Conservation (phyloP, 2,329 filamentous ascomycete species). For the Myotisia sp. region DNA sequence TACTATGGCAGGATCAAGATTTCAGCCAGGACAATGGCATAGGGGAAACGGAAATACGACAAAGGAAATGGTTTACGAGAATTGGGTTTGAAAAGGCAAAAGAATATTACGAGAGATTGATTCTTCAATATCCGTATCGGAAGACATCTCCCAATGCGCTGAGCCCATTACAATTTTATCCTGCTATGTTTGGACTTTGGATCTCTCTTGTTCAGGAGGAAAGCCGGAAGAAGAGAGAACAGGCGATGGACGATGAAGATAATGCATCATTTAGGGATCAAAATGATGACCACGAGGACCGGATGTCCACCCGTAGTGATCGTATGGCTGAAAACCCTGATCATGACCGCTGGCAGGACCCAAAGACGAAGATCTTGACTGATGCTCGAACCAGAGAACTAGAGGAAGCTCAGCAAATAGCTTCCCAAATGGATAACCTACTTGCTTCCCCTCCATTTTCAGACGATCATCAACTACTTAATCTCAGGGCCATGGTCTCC, state of each 20-base stretch:
- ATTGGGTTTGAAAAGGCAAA: conserved; percentile 44
- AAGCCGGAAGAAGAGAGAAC: conserved; percentile 34
- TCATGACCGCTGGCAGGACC: too few species aligned
- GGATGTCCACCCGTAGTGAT: conserved; percentile 14
- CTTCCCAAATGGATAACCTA: conserved; percentile 54
- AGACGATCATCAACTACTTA: conserved; percentile 50
- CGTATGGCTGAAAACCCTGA: background rate
- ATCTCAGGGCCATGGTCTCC: conserved; percentile 58
- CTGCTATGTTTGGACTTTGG: conserved; percentile 66
- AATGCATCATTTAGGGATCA: conserved; percentile 15
- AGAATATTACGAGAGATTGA: conserved; percentile 63
- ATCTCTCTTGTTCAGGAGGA: conserved; percentile 58
- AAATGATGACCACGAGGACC: conserved; percentile 16
- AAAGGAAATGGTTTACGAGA: conserved; percentile 25
- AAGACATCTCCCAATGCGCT: conserved; percentile 43
- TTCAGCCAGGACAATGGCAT: conserved; percentile 8
- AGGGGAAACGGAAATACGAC: conserved; percentile 7
- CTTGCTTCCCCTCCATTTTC: conserved; percentile 58
- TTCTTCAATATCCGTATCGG: conserved; percentile 61
- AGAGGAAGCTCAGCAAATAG: conserved; percentile 47
- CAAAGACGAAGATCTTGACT: conserved; percentile 24
- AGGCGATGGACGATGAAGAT: conserved; percentile 16
- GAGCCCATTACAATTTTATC: conserved; percentile 64
- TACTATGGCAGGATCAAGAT: conserved; percentile 44
- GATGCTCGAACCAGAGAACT: conserved; percentile 40